These are phyloP conservation scores for Alternaria solani DNA, from an alignment of 2,329 filamentous ascomycete species.

Conservation along the genomic window DNA sequence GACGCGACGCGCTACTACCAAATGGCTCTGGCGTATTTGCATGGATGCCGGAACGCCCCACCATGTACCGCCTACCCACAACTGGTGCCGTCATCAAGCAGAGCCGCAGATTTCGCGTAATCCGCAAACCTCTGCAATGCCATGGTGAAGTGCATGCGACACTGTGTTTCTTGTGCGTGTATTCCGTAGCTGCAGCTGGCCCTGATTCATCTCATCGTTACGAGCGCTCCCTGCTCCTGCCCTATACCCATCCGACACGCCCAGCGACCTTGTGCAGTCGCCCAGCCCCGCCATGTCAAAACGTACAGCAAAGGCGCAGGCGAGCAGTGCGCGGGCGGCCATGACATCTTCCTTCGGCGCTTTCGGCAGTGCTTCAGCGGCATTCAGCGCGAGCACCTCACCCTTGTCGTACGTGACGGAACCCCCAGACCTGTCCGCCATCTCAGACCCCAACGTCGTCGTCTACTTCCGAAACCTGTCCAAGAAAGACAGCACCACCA, in stretches of 20 bases:
- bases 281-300: slow-evolving; percentile 61
- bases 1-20: slow-evolving; percentile 6
- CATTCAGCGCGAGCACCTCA: slow-evolving; percentile 61
- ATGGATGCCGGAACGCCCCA: slow-evolving; percentile 19
- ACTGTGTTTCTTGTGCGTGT: slow-evolving; percentile 6
- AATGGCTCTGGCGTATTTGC: slow-evolving; percentile 4
- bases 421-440: slow-evolving; percentile 77
- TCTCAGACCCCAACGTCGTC: slow-evolving; percentile 82
- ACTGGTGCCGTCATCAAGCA: slow-evolving; percentile 32
- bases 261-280: not conserved
- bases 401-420: slow-evolving; percentile 86
- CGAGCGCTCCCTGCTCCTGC: not conserved
- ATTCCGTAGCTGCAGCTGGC: not conserved
- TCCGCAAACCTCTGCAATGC: slow-evolving; percentile 1
- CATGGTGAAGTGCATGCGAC: slow-evolving; percentile 1
- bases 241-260: not conserved
- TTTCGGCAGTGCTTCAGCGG: slow-evolving; percentile 52
- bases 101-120: slow-evolving; percentile 24
- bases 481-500: slow-evolving; percentile 94
- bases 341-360: slow-evolving; percentile 52
- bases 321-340: slow-evolving; percentile 68
- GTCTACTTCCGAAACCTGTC: slow-evolving; percentile 92
- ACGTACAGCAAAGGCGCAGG: slow-evolving; percentile 67
- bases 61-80: slow-evolving; percentile 19
- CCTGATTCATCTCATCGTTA: not conserved